Evolutionary conservation across 2,329 filamentous ascomycete species (phyloP).

Genomic region (Penicillium sp.): DNA sequence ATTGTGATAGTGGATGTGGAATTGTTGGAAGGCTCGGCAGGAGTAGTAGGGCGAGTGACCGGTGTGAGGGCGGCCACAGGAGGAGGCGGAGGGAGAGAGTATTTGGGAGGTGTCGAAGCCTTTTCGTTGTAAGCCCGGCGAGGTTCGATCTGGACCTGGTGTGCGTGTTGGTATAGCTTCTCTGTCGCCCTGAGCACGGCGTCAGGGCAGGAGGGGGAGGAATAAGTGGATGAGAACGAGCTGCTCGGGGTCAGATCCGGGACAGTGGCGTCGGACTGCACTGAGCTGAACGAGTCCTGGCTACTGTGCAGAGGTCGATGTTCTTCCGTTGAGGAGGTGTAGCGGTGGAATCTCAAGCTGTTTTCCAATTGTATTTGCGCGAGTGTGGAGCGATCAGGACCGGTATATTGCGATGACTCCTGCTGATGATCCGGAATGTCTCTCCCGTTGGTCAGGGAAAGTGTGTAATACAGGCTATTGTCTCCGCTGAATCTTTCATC

Average conservation of each 20-base stretch:
- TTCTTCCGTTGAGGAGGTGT: constrained; percentile 25
- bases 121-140: constrained; percentile 27
- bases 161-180: constrained; percentile 28
- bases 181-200: constrained; percentile 29
- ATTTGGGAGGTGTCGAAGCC: constrained; percentile 22
- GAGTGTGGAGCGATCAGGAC: constrained; percentile 30
- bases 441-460: constrained; percentile 27
- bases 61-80: constrained; percentile 26
- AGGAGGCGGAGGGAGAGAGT: constrained; percentile 24
- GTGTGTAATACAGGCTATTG: constrained; percentile 32
- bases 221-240: constrained; percentile 41
- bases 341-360: constrained; percentile 29
- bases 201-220: constrained; percentile 31
- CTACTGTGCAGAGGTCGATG: constrained; percentile 26
- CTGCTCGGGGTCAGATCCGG: constrained; percentile 42
- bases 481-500: constrained; percentile 35
- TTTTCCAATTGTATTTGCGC: constrained; percentile 35
- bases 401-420: constrained; percentile 14
- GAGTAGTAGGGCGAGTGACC: constrained; percentile 23
- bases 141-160: constrained; percentile 15
- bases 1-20: constrained; percentile 35
- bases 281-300: constrained; percentile 37
- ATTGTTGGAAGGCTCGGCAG: constrained; percentile 19
- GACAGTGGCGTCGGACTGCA: constrained; percentile 31
- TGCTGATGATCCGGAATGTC: constrained; percentile 11